These are phyloP conservation scores for Phytophthora tubulina DNA, from an alignment of 352 stramenopile genomes.

Conservation along the genomic window DNA sequence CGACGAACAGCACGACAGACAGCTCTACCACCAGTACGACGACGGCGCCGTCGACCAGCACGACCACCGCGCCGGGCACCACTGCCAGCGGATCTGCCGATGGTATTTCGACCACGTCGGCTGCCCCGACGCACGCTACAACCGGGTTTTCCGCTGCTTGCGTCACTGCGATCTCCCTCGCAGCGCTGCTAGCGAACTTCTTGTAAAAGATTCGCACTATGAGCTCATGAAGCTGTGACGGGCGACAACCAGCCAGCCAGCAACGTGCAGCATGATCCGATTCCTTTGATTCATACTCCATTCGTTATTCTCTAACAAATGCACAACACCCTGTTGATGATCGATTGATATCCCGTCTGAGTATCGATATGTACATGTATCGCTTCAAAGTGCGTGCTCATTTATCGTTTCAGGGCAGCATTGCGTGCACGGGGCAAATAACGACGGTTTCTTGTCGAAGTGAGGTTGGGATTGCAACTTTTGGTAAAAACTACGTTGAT, in stretches of 20 bases:
- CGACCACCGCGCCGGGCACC: constrained; percentile 3
- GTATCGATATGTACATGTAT: neutral
- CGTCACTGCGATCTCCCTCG: constrained; percentile 21
- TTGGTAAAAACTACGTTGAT: neutral
- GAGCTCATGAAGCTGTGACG: constrained; percentile 13
- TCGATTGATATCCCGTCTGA: neutral
- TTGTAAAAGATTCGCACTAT: constrained; percentile 20
- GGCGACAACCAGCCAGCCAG: neutral
- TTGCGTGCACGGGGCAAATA: too few species aligned
- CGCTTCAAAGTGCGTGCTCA: neutral
- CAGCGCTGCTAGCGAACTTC: constrained; percentile 19
- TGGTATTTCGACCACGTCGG: constrained; percentile 33
- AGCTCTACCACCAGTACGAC: constrained; percentile 3
- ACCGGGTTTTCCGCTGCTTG: constrained; percentile 23
- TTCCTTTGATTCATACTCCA: constrained; percentile 1
- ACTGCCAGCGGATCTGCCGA: constrained; percentile 16
- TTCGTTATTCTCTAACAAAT: constrained; percentile 6
- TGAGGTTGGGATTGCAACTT: neutral
- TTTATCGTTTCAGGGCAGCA: neutral
- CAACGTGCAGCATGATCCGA: neutral
- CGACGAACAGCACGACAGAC: constrained; percentile 14
- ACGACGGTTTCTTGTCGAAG: neutral
- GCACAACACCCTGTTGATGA: neutral
- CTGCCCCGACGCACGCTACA: constrained; percentile 13
- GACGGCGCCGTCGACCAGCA: constrained; percentile 18